Percentiles rank a stretch among this genome's conserved stretches.
Conservation (phyloP, 2,329 filamentous ascomycete genomes). For the Coniosporium tulheliwenetii region DNA sequence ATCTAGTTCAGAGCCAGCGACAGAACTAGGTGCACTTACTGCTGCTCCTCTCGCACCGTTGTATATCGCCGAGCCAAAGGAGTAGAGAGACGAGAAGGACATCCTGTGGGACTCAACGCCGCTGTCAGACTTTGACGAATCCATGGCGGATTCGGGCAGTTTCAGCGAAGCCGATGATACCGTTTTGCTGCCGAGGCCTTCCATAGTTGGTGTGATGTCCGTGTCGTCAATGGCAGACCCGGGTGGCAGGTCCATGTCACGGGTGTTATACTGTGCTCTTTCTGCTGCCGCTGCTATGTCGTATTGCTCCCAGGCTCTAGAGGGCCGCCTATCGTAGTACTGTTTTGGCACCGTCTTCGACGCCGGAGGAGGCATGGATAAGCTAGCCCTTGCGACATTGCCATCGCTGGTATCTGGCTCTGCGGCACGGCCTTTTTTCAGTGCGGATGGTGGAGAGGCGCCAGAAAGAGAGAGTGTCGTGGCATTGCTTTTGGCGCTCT, state of each 20-base stretch:
- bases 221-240: slow-evolving; percentile 30
- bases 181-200: slow-evolving; percentile 9
- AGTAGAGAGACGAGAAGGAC: slow-evolving; percentile 60
- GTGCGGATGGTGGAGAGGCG: slow-evolving; percentile 21
- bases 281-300: slow-evolving; percentile 11
- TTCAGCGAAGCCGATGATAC: not conserved
- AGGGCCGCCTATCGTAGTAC: slow-evolving; percentile 23
- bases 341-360: slow-evolving; percentile 26
- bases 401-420: slow-evolving; percentile 44
- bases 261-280: too few species aligned
- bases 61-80: slow-evolving; percentile 43
- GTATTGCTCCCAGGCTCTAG: slow-evolving; percentile 26
- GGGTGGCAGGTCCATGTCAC: slow-evolving; percentile 5
- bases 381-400: slow-evolving; percentile 42
- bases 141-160: slow-evolving; percentile 34
- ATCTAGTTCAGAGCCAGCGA: slow-evolving; percentile 28
- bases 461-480: slow-evolving; percentile 29
- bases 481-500: slow-evolving; percentile 19
- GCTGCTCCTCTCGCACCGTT: slow-evolving; percentile 33
- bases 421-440: slow-evolving; percentile 41
- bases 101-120: slow-evolving; percentile 43
- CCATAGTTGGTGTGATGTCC: slow-evolving; percentile 27
- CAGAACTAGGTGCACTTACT: slow-evolving; percentile 29
- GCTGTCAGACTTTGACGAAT: slow-evolving; percentile 26
- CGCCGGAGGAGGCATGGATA: slow-evolving; percentile 46